A percentile compares a stretch with the other conserved stretches of the same genome.
Evolutionary conservation across 371 early-diverging fungal species (phyloP).

Genomic region (Sporodiniella umbellata): DNA sequence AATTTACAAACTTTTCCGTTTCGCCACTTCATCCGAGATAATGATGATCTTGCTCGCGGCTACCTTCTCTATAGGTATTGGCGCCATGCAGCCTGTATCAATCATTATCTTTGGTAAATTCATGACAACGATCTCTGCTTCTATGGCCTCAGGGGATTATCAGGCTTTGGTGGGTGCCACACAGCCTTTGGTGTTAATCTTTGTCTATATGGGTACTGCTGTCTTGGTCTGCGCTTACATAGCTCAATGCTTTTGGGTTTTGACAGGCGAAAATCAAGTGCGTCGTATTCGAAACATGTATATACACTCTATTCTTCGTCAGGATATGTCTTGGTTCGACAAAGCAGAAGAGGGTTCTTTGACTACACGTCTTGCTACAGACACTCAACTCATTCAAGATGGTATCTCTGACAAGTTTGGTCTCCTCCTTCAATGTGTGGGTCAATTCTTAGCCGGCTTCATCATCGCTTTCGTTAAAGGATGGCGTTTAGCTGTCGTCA

Average conservation of each 20-base stretch:
- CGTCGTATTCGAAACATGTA: constrained; percentile 49
- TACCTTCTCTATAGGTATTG: constrained; percentile 27
- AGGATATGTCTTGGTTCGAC: constrained; percentile 94
- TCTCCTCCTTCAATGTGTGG: constrained; percentile 58
- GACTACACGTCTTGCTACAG: constrained; percentile 74
- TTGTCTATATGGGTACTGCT: constrained; percentile 48
- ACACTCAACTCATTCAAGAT: constrained; percentile 80
- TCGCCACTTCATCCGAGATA: constrained; percentile 23
- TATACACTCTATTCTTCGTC: constrained; percentile 78
- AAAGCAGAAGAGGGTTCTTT: constrained; percentile 63
- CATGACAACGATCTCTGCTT: constrained; percentile 17
- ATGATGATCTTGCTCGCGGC: constrained; percentile 23
- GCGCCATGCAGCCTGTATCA: constrained; percentile 35
- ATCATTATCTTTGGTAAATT: constrained; percentile 47
- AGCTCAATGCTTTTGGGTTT: constrained; percentile 38
- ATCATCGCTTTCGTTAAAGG: constrained; percentile 83
- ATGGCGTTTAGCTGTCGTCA: constrained; percentile 79
- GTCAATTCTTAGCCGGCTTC: constrained; percentile 84
- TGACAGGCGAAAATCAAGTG: constrained; percentile 37
- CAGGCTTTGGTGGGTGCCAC: constrained; percentile 6
- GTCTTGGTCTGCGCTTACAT: constrained; percentile 33
- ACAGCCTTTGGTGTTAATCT: constrained; percentile 28
- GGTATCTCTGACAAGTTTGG: constrained; percentile 88
- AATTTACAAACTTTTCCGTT: constrained; percentile 30
- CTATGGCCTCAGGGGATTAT: constrained; percentile 5